phyloP scores from a whole-genome alignment of 2,329 filamentous ascomycete species.

The Chrysosporium keratinophilum region DNA sequence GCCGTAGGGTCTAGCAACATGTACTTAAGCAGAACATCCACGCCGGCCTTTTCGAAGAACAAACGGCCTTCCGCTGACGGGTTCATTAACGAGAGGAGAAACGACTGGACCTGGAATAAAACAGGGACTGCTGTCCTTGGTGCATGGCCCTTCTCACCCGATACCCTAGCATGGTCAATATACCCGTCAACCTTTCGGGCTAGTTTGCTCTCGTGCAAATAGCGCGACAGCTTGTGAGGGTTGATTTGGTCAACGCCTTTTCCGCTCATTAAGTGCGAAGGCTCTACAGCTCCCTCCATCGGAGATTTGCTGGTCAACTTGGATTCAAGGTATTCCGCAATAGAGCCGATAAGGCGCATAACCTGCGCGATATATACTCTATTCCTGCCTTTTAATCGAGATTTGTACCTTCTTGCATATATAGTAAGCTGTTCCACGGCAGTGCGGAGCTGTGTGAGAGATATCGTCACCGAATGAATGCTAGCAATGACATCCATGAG shows the following conservation, averaged over 20 bases:
- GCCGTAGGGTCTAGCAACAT: conserved; percentile 83
- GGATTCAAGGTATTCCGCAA: conserved; percentile 57
- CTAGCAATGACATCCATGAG: conserved; percentile 88
- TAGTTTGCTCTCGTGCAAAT: conserved; percentile 83
- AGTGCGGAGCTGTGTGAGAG: conserved; percentile 59
- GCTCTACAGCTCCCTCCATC: conserved; percentile 57
- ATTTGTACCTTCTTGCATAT: conserved; percentile 81
- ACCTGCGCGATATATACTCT: conserved; percentile 83
- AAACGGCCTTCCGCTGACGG: conserved; percentile 58
- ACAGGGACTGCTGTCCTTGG: conserved; percentile 39
- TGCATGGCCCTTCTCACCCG: conserved; percentile 15
- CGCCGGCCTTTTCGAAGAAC: conserved; percentile 43
- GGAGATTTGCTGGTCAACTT: conserved; percentile 34
- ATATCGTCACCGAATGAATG: conserved; percentile 71
- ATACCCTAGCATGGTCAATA: conserved; percentile 46
- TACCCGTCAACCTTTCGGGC: conserved; percentile 94
- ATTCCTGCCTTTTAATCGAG: conserved; percentile 80
- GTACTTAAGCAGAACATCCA: conserved; percentile 59
- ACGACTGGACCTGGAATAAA: conserved; percentile 53
- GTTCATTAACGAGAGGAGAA: conserved; percentile 77
- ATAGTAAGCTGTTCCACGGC: conserved; percentile 65
- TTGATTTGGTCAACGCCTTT: conserved; percentile 95
- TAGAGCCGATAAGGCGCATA: conserved; percentile 68
- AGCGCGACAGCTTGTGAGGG: conserved; percentile 74
- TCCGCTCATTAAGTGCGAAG: conserved; percentile 62